These are phyloP conservation scores for Arachnomyces sp. DNA, from an alignment of 2,329 filamentous ascomycete genomes.

Conservation along the genomic window DNA sequence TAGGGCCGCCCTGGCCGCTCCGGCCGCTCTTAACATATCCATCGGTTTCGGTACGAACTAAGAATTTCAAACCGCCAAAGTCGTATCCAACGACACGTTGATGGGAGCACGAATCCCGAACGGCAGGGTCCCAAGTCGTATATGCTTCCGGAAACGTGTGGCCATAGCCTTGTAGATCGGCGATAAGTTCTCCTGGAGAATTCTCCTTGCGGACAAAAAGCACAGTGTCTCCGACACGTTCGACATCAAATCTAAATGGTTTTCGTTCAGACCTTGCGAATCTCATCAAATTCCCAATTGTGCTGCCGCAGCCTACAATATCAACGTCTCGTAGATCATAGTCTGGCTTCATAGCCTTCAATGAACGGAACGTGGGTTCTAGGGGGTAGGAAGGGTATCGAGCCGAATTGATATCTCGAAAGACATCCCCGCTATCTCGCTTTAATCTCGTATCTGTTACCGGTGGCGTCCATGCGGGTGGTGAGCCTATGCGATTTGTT, in stretches of 20 bases:
- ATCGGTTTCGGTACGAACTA: slow-evolving; percentile 52
- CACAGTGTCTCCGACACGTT: slow-evolving; percentile 50
- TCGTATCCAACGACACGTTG: slow-evolving; percentile 54
- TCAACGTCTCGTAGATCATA: slow-evolving; percentile 37
- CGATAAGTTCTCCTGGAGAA: slow-evolving; percentile 49
- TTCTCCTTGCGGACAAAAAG: slow-evolving; percentile 58
- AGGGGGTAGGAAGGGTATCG: slow-evolving; percentile 31
- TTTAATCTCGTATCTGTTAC: slow-evolving; percentile 24
- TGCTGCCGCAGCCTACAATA: slow-evolving; percentile 53
- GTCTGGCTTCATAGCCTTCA: slow-evolving; percentile 32
- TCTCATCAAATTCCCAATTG: slow-evolving; percentile 50
- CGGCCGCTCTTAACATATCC: too few species aligned
- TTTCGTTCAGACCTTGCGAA: slow-evolving; percentile 10
- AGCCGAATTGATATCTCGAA: slow-evolving; percentile 35
- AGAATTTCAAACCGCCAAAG: slow-evolving; percentile 44
- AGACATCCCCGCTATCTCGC: slow-evolving; percentile 39
- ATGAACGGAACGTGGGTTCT: slow-evolving; percentile 37
- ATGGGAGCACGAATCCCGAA: slow-evolving; percentile 50
- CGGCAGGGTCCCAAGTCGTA: slow-evolving; percentile 52
- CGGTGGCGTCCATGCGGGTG: slow-evolving; percentile 44
- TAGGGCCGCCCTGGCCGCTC: slow-evolving; percentile 47
- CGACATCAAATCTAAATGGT: too few species aligned
- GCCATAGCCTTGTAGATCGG: slow-evolving; percentile 51
- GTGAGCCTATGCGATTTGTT: slow-evolving; percentile 34
- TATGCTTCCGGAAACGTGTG: slow-evolving; percentile 60